These are phyloP conservation scores for Agaricales sp. DNA, from an alignment of 1,284 basidiomycete genomes.

Conservation along the genomic window DNA sequence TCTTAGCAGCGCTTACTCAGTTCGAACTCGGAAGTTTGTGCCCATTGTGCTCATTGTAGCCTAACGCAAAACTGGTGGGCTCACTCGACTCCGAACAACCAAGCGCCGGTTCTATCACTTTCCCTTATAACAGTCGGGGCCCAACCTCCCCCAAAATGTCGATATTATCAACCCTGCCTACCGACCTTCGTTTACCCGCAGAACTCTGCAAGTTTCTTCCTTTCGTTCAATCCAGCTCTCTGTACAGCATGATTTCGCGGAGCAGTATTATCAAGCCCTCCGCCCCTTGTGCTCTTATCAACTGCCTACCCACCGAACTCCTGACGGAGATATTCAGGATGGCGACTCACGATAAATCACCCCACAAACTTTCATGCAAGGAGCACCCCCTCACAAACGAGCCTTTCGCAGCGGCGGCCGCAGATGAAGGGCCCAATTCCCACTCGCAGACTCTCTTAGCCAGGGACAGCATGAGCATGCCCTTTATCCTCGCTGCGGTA, in stretches of 20 bases:
- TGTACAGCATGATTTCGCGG: neutral
- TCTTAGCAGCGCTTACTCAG: too few relatives aligned
- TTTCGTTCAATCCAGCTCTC: neutral
- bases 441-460: conserved; percentile 22
- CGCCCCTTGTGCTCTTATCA: conserved; percentile 17
- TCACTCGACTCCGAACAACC: too few relatives aligned
- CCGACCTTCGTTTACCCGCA: neutral
- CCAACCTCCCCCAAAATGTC: neutral
- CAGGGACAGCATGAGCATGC: conserved; percentile 27
- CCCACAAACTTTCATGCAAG: neutral
- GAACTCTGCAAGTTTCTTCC: neutral
- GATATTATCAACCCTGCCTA: neutral
- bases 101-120: neutral
- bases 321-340: conserved; percentile 39
- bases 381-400: neutral
- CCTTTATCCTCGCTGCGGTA: conserved; percentile 33
- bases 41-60: too few relatives aligned
- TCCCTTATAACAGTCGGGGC: neutral
- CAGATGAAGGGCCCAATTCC: conserved; percentile 15
- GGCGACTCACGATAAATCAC: conserved; percentile 18
- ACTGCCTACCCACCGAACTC: conserved; percentile 36
- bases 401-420: conserved; percentile 9
- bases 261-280: conserved; percentile 1
- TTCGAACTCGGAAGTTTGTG: too few relatives aligned
- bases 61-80: too few relatives aligned